Evolutionary conservation across 2,329 filamentous ascomycete species (phyloP).

Genomic region (Phoma herbarum): DNA sequence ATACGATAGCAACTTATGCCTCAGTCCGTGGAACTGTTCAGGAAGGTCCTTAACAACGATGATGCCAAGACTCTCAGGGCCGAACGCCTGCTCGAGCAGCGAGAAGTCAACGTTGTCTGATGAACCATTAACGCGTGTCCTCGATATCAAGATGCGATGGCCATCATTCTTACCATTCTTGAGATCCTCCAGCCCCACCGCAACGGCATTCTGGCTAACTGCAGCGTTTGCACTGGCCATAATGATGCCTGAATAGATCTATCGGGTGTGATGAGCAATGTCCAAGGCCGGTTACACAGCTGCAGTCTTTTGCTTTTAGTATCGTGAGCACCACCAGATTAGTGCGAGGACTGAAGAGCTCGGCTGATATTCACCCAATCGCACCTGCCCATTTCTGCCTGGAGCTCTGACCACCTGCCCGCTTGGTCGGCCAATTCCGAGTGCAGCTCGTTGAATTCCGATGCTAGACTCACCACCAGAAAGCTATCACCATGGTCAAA

Average conservation of each 20-base stretch:
- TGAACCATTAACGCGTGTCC: conserved; percentile 14
- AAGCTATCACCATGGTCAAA: conserved; percentile 73
- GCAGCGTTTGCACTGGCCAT: conserved; percentile 35
- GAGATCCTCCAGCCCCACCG: conserved; percentile 53
- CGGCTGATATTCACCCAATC: conserved; percentile 24
- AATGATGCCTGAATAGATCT: background rate
- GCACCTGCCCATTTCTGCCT: conserved; percentile 44
- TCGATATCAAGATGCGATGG: background rate
- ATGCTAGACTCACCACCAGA: conserved; percentile 22
- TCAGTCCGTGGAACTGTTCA: conserved; percentile 72
- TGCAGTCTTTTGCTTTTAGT: conserved; percentile 23
- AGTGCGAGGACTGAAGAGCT: conserved; percentile 8
- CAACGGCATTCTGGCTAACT: conserved; percentile 40
- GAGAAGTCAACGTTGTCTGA: conserved; percentile 73
- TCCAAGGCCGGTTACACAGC: conserved; percentile 6
- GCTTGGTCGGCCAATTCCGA: conserved; percentile 30
- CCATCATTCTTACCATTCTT: conserved; percentile 52
- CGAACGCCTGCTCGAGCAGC: conserved; percentile 81
- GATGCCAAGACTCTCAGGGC: conserved; percentile 88
- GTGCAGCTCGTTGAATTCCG: conserved; percentile 22
- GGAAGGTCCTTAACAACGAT: conserved; percentile 91
- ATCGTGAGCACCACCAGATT: conserved; percentile 19
- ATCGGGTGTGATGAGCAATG: conserved; percentile 1
- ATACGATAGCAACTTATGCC: conserved; percentile 80
- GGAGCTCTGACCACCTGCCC: conserved; percentile 27